A percentile compares a stretch with the other conserved stretches of the same genome.
Conservation (phyloP, 2,329 filamentous ascomycete species). For the Mollisiaceae sp. region DNA sequence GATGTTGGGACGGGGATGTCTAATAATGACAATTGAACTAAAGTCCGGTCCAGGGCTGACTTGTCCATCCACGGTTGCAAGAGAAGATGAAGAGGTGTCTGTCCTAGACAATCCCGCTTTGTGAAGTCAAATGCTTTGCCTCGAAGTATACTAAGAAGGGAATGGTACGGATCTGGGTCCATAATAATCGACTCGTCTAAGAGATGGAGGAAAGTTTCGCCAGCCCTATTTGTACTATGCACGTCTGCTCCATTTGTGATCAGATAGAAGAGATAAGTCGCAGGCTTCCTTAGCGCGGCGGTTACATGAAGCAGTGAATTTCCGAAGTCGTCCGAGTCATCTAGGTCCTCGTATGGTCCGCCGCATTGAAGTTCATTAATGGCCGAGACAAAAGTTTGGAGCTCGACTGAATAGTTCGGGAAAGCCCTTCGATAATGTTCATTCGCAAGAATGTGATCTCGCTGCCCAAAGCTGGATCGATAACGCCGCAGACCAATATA, state of each 20-base stretch:
- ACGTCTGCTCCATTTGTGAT: constrained; percentile 1
- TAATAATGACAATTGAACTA: not conserved
- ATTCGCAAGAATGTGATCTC: not conserved
- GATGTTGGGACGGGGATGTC: not conserved
- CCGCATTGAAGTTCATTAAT: not conserved
- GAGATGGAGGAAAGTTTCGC: constrained; percentile 1
- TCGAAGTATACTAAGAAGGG: constrained; percentile 7
- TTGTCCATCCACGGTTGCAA: not conserved
- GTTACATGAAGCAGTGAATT: constrained; percentile 10
- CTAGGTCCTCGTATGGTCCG: not conserved
- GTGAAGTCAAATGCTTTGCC: not conserved
- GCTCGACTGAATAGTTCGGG: too few species aligned
- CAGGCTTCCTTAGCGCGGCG: not conserved
- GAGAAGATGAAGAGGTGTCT: not conserved
- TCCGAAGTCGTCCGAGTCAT: constrained; percentile 2
- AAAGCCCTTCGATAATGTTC: not conserved
- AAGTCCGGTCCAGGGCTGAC: not conserved
- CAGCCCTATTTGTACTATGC: constrained; percentile 1
- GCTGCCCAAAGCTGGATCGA: not conserved
- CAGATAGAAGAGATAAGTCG: not conserved
- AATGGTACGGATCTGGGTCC: not conserved
- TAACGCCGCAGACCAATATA: not conserved
- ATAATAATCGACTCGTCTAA: not conserved
- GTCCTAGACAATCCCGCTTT: not conserved
- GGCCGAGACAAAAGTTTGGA: not conserved